Evolutionary conservation across 2,329 filamentous ascomycete species (phyloP), one percentile per base, ranked within the genome.

Genomic region (Chrysoporthe deuterocubensis): DNA sequence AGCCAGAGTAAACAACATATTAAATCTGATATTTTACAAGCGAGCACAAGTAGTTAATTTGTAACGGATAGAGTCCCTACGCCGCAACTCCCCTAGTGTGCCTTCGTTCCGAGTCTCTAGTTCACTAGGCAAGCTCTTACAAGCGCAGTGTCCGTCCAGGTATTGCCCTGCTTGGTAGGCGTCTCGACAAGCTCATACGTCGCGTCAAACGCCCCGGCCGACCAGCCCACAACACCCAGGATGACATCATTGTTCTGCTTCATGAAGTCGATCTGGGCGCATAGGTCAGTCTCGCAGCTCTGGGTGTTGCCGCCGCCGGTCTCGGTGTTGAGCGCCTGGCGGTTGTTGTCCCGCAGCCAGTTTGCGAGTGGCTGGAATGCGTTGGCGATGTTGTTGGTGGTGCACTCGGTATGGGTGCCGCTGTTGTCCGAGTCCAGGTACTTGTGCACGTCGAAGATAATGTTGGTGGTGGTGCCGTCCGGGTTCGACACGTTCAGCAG

Each of bases 381-480:
- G 34, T 60, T 68, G 69, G 70, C 71, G 65, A 78, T 74, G 67
- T 80, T 80, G 70, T 88, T 80, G 2, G 82, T 85, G 3, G 82
- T 82, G 75, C 87, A 89, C 66, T 82, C 78, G 4, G 76, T 71
- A 69, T 84, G 77, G 0, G 82, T 84, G 46, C 87, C 87, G 14
- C 82, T 84, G 76, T 85, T 84, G 76, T 88, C 84, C 32, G 77
- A 79, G 71, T 89, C 87, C 7, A 89, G 81, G 73, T 89, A 89
- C 74, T 88, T 84, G 75, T 89, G 86, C 18, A 89, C 78, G 69
- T 88, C 86, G 48, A 88, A 79, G 26, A 87, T 77, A 18, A 90
- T 76, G 59, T 83, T 82, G 62, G 83, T 81, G 2, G 79, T 86
- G 21, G 78, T 79, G 2, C 85, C 85, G 71, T 89, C 86, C 0